Conservation (phyloP, 768 basidiomycete genomes). For the Naganishia onofrii region DNA sequence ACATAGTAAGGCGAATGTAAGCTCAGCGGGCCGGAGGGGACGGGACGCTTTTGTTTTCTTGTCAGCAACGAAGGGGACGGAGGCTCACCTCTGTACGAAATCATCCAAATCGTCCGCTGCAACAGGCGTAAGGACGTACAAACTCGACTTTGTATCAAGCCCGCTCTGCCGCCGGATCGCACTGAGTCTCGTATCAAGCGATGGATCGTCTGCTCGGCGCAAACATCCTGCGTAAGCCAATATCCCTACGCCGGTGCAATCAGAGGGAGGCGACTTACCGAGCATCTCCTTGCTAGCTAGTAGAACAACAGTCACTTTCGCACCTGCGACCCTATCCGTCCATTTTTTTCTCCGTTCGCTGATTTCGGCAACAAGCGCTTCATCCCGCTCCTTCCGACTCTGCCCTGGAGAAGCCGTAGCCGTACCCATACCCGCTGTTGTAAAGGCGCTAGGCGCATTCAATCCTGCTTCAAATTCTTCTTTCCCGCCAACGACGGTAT, state of each 20-base stretch:
- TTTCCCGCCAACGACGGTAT: not conserved
- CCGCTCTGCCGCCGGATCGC: constrained; percentile 82
- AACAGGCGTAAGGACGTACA: constrained; percentile 94
- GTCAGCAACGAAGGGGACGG: not conserved
- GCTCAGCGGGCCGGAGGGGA: not conserved
- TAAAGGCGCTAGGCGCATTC: not conserved
- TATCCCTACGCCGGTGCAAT: not conserved
- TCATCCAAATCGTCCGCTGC: constrained; percentile 78
- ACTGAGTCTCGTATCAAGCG: constrained; percentile 76
- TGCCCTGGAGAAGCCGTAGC: constrained; percentile 40
- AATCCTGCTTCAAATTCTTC: constrained; percentile 6
- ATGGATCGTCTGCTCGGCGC: constrained; percentile 67
- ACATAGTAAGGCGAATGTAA: no score
- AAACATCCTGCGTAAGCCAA: not conserved
- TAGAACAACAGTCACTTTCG: constrained; percentile 91
- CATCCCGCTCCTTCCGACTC: constrained; percentile 62
- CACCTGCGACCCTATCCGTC: constrained; percentile 74
- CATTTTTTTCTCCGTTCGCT: constrained; percentile 72
- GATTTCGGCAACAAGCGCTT: constrained; percentile 75
- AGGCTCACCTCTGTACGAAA: constrained; percentile 73
- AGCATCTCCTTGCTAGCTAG: constrained; percentile 84
- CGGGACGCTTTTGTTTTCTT: no score
- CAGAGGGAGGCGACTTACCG: constrained; percentile 57
- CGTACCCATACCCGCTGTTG: no score
- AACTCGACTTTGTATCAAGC: constrained; percentile 82